Conservation (phyloP, 2,329 filamentous ascomycete genomes). For the Talaromyces rugulosus region DNA sequence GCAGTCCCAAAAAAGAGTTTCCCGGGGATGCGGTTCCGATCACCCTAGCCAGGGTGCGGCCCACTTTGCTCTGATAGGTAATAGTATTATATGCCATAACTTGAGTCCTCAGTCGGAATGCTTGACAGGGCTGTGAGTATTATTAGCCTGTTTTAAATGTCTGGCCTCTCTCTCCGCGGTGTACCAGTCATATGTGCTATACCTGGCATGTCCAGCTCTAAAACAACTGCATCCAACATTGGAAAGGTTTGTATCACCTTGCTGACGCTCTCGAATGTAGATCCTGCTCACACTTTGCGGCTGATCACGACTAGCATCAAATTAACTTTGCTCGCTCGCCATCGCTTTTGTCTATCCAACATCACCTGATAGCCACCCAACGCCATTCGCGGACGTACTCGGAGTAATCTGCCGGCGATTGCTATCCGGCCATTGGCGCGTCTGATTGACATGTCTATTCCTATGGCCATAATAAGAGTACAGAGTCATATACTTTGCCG, state of each 20-base stretch:
- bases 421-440: neutral
- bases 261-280: neutral
- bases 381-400: neutral
- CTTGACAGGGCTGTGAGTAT: too few relatives aligned
- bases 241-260: too few relatives aligned
- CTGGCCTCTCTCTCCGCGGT: too few relatives aligned
- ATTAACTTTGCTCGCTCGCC: neutral
- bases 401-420: neutral
- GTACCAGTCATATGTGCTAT: neutral
- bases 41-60: neutral
- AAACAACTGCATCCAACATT: neutral
- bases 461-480: neutral
- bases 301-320: neutral
- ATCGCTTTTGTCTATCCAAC: neutral
- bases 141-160: too few relatives aligned
- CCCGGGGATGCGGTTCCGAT: constrained; percentile 13
- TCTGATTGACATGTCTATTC: neutral
- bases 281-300: neutral
- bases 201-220: neutral
- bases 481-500: neutral
- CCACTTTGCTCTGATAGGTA: neutral
- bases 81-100: too few relatives aligned
- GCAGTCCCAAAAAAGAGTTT: neutral
- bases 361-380: neutral
- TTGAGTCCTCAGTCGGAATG: too few relatives aligned